A percentile compares a stretch with the other conserved stretches of the same genome.
Conservation (phyloP, 1,139 yeast genomes). For the Zygotorulaspora mrakii region DNA sequence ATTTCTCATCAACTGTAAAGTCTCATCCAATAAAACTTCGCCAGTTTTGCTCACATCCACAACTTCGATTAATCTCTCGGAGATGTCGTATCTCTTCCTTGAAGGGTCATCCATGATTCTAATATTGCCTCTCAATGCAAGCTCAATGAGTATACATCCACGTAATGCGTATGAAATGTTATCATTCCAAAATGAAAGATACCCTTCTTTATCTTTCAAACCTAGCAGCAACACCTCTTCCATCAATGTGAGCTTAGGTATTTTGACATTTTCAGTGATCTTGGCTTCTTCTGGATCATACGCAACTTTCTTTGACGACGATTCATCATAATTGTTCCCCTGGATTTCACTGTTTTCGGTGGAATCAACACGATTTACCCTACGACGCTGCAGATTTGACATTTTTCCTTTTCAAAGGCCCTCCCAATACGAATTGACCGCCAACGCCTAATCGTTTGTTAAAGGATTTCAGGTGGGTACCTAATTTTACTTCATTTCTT, state of each 20-base stretch:
- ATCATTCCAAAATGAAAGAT: conserved; percentile 96
- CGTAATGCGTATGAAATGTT: conserved; percentile 93
- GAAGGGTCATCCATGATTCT: conserved; percentile 89
- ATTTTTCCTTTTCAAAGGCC: conserved; percentile 17
- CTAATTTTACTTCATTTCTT: conserved; percentile 38
- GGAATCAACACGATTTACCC: conserved; percentile 38
- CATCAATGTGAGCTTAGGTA: conserved; percentile 84
- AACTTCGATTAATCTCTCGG: conserved; percentile 85
- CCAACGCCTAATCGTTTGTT: too few species aligned
- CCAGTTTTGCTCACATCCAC: conserved; percentile 86
- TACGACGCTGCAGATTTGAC: conserved; percentile 49
- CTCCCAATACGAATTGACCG: too few species aligned
- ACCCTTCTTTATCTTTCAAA: conserved; percentile 91
- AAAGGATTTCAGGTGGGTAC: too few species aligned
- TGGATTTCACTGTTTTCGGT: conserved; percentile 21
- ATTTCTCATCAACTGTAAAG: conserved; percentile 80
- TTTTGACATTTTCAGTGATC: conserved; percentile 39
- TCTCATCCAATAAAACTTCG: conserved; percentile 90
- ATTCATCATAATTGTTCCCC: conserved; percentile 24
- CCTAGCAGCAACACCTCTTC: conserved; percentile 94
- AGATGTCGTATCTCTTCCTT: conserved; percentile 81
- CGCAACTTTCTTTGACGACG: conserved; percentile 52
- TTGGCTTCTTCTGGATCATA: conserved; percentile 66
- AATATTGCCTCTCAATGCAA: conserved; percentile 86
- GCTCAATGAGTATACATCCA: conserved; percentile 88